These are phyloP conservation scores for Urostyla sp. DNA, from an alignment of 73 alveolate species.

Conservation along the genomic window DNA sequence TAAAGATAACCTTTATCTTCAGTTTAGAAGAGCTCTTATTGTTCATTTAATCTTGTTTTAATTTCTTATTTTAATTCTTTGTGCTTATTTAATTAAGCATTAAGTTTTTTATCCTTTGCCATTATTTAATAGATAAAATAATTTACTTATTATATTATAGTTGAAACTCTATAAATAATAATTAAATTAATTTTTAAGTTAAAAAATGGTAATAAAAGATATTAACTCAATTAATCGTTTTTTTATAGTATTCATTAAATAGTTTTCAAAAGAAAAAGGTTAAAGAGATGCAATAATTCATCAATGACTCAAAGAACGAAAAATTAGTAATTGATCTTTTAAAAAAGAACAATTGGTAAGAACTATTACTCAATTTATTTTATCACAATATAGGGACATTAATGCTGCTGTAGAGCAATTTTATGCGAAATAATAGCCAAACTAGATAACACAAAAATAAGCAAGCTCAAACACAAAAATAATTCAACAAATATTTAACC, in stretches of 20 bases:
- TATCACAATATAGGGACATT: slow-evolving; percentile 41
- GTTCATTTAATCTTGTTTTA: slow-evolving; percentile 51
- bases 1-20: slow-evolving; percentile 50
- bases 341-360: slow-evolving; percentile 41
- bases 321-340: slow-evolving; percentile 33
- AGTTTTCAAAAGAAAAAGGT: slow-evolving; percentile 21
- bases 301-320: slow-evolving; percentile 26
- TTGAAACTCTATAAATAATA: neutral
- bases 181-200: neutral
- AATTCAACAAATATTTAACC: slow-evolving; percentile 36
- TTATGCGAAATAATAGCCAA: slow-evolving; percentile 43
- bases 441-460: slow-evolving; percentile 23
- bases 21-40: slow-evolving; percentile 46
- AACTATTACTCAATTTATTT: neutral
- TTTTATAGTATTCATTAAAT: slow-evolving; percentile 28
- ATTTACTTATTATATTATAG: neutral
- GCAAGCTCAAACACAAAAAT: slow-evolving; percentile 8
- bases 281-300: slow-evolving; percentile 6
- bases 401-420: slow-evolving; percentile 57
- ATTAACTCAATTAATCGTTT: neutral
- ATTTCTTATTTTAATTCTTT: slow-evolving; percentile 59
- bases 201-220: neutral
- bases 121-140: neutral
- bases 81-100: slow-evolving; percentile 25
- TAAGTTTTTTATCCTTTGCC: slow-evolving; percentile 70